Evolutionary conservation across 768 basidiomycete species (phyloP), one percentile per base, ranked within the genome.

Genomic region (Suillus lakei): DNA sequence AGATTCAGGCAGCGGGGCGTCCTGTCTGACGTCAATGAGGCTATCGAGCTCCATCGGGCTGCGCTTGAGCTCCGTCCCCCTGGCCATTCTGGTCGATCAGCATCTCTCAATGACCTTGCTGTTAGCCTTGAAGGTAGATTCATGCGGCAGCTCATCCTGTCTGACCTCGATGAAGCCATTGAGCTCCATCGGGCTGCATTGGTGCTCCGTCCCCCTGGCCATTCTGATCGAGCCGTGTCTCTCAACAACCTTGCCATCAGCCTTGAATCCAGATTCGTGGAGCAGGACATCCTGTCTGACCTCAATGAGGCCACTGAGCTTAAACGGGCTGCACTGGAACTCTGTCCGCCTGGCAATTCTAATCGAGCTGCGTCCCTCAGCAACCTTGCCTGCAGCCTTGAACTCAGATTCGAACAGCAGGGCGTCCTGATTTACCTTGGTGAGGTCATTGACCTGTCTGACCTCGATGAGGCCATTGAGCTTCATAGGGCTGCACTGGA

Each of bases 141-240:
- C 48, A 36, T 61, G 53, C 54, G 60, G 43, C 51, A 28, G 30
- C 50, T 46, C 3, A 54, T 43, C 28, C 15, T 59, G 6, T 59
- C 41, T 32, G 70, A 72, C 60, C 36, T 72, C 41, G 44, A 72
- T 23, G 61, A 70, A 39, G 70, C 64, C 7, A 67, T 72, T 44
- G 23, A 23, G 39, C 54, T 63, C 21, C 64, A 62, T 26, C 38
- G 38, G 15, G 39, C 59, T 43, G 38, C 59, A 18, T 10, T 60
- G 21, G 59, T 2, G 18, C 38, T 60, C 26, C 36, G 28, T n/a
- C 58, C 70, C 26, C 39, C 38, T 21, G 48, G 50, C 50, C 60
- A 70, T 10, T 9, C 28, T 7, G 10, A 12, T 26, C 48, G 12
- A 23, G 5, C 23, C 12, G 1, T 2, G 15, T 59, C 56, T 32